These are phyloP conservation scores for Cadophora sp. DNA, from an alignment of 2,329 filamentous ascomycete species.

Conservation along the genomic window DNA sequence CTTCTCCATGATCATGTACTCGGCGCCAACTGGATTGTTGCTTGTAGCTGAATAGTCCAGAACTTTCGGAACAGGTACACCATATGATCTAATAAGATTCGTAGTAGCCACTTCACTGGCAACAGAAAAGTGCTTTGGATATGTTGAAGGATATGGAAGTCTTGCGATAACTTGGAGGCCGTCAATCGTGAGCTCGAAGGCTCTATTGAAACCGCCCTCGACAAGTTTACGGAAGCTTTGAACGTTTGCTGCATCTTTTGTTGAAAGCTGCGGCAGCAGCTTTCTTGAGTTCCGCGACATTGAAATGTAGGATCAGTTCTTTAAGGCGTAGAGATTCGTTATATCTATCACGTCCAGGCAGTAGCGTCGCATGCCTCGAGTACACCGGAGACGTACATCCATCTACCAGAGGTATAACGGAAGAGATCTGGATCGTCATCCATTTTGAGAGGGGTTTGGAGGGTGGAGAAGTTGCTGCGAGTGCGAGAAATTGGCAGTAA, in stretches of 20 bases:
- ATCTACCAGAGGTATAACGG: slow-evolving; percentile 4
- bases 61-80: slow-evolving; percentile 52
- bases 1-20: slow-evolving; percentile 51
- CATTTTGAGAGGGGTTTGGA: slow-evolving; percentile 2
- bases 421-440: slow-evolving; percentile 1
- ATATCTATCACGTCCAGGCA: slow-evolving; percentile 20
- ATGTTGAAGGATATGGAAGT: slow-evolving; percentile 23
- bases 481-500: not conserved
- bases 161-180: slow-evolving; percentile 22
- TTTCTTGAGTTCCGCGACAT: slow-evolving; percentile 21
- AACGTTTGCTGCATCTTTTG: slow-evolving; percentile 18
- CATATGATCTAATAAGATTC: slow-evolving; percentile 39
- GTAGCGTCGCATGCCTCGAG: not conserved
- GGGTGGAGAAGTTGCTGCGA: not conserved
- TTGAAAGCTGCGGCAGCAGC: slow-evolving; percentile 23
- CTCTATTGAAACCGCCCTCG: slow-evolving; percentile 43
- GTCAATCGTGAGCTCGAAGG: slow-evolving; percentile 25
- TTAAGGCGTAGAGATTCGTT: slow-evolving; percentile 24
- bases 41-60: slow-evolving; percentile 50
- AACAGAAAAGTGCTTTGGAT: slow-evolving; percentile 14
- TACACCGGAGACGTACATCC: not conserved
- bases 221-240: slow-evolving; percentile 23
- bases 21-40: slow-evolving; percentile 43
- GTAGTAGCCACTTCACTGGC: slow-evolving; percentile 30
- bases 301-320: slow-evolving; percentile 24